Base-by-base conservation (phyloP, 2,329 filamentous ascomycete genomes). In the Phialophora expanda region DNA sequence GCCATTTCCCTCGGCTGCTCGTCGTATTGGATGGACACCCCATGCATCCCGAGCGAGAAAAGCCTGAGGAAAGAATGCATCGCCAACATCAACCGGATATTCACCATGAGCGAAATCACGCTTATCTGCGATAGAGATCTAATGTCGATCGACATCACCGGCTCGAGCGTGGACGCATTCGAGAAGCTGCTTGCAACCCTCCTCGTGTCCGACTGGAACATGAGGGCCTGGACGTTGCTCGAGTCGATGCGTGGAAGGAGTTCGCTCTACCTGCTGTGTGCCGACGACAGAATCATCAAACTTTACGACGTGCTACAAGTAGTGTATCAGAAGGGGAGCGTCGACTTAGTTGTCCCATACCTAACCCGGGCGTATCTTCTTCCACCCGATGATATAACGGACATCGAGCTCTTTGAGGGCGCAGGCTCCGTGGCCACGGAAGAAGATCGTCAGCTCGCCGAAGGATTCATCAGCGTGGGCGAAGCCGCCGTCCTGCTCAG, bases 1-100 rank as follows among this genome's bases (percentile, higher is more conserved):
- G 22, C 48, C 11, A 7, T 26, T 11, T 53, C 48, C 2, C 26
- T 53, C 22, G 48, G 48, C 20, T 53, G 48, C 48, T 4, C 22
- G 3, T 75, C 74, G 0, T 75, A 75, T 50, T 75, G 74, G 74
- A 75, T 75, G 62, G 74, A 75, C 62, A 70, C 72, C 1, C 56
- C 72, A 32, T 75, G 74, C 56, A 74, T 76, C n/a, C 73, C 74
- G 1, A 65, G 64, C 1, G 69, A 73, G 22, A 20, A 70, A 12
- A 34, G 62, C 1, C 71, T 74, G 1, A 66, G 74, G 17, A 20
- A 46, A 48, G 74, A 76, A 55, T 69, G 69, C 3, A 73, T 75
- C 6, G 63, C 22, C 6, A 69, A 71, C 17, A 74, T 75, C 34
- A 75, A 72, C 44, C 12, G 34, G 3, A 70, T 73, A 22, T 76